A percentile compares a stretch with the other conserved stretches of the same genome.
Evolutionary conservation across 768 basidiomycete genomes (phyloP).

Genomic region (Collybiopsis confluens): DNA sequence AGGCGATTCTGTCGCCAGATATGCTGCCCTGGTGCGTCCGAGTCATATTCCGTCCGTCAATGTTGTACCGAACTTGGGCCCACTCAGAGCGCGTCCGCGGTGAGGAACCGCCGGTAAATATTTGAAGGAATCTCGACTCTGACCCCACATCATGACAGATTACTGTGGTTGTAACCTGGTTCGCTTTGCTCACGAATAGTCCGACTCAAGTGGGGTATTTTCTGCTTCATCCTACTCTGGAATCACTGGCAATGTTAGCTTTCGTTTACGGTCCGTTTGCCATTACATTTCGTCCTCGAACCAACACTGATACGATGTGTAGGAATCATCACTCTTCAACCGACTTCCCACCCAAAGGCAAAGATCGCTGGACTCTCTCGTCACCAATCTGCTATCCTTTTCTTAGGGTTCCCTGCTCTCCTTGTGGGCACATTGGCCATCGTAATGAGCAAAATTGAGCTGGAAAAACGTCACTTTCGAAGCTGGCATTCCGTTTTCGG

Average conservation of each 20-base stretch:
- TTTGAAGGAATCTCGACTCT: not conserved
- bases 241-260: slow-evolving; percentile 49
- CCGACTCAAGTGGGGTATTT: slow-evolving; percentile 56
- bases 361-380: slow-evolving; percentile 64
- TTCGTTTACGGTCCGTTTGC: slow-evolving; percentile 56
- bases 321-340: slow-evolving; percentile 77
- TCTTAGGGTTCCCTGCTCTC: slow-evolving; percentile 53
- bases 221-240: slow-evolving; percentile 60
- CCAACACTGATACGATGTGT: not conserved
- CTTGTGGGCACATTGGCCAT: slow-evolving; percentile 59
- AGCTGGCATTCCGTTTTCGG: slow-evolving; percentile 82
- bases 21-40: slow-evolving; percentile 31
- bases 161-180: slow-evolving; percentile 40
- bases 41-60: not conserved
- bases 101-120: not conserved
- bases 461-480: slow-evolving; percentile 53
- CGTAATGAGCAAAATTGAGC: slow-evolving; percentile 53
- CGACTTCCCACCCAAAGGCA: slow-evolving; percentile 60
- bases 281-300: not conserved
- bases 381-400: slow-evolving; percentile 63
- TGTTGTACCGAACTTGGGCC: not conserved
- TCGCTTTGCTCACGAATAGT: slow-evolving; percentile 37
- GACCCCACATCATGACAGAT: too few relatives aligned
- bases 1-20: slow-evolving; percentile 31
- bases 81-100: not conserved